phyloP scores from a whole-genome alignment of 306 rosid genomes.

The Biancaea sappan region DNA sequence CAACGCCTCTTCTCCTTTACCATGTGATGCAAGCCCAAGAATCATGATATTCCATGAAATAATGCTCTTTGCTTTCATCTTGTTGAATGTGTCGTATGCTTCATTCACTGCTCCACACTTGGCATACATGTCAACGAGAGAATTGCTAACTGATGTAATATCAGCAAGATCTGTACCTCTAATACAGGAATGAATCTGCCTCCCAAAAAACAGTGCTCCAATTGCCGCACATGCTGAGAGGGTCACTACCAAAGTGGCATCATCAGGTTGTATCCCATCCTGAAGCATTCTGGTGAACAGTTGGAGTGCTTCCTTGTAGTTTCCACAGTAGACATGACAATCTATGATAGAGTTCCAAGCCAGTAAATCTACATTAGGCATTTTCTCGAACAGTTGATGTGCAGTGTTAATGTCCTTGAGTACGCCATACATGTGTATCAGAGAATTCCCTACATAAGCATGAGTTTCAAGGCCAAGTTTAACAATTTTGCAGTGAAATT shows the following conservation, averaged over 20 bases:
- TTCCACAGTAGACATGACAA: slow-evolving; percentile 48
- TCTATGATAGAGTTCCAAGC: slow-evolving; percentile 73
- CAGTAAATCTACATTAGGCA: slow-evolving; percentile 56
- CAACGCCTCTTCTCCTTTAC: slow-evolving; percentile 56
- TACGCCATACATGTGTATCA: slow-evolving; percentile 71
- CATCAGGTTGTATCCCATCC: slow-evolving; percentile 52
- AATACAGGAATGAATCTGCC: slow-evolving; percentile 57
- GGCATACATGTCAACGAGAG: slow-evolving; percentile 73
- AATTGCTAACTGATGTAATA: slow-evolving; percentile 46
- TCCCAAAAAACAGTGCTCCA: slow-evolving; percentile 67
- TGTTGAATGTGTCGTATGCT: slow-evolving; percentile 45
- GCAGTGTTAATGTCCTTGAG: slow-evolving; percentile 49
- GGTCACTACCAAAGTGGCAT: slow-evolving; percentile 61
- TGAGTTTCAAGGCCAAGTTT: slow-evolving; percentile 59
- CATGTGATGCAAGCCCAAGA: slow-evolving; percentile 71
- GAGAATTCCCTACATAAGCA: slow-evolving; percentile 66
- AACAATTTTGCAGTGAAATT: slow-evolving; percentile 51
- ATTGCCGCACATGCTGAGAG: slow-evolving; percentile 66
- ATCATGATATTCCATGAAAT: slow-evolving; percentile 87
- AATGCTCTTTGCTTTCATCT: slow-evolving; percentile 50
- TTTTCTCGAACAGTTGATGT: slow-evolving; percentile 64
- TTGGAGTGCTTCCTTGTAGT: slow-evolving; percentile 50
- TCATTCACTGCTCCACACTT: slow-evolving; percentile 84
- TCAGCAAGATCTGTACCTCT: slow-evolving; percentile 26
- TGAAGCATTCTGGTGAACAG: slow-evolving; percentile 57